These are phyloP conservation scores for Scheffersomyces stipitis DNA, from an alignment of 805 yeast genomes.

Conservation along the genomic window DNA sequence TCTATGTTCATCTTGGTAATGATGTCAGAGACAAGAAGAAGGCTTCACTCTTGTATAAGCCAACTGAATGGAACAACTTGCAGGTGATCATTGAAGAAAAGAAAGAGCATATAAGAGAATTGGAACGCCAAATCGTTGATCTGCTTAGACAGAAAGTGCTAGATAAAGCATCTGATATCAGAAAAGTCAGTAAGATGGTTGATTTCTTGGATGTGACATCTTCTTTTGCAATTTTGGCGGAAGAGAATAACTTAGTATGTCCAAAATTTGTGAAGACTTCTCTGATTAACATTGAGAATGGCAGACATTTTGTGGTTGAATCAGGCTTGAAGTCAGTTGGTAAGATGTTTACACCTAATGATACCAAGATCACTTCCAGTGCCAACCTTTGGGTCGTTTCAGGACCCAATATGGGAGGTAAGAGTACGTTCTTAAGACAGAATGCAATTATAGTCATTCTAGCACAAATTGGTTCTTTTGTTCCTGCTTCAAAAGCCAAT, in stretches of 20 bases:
- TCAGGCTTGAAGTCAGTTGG: slow-evolving; percentile 56
- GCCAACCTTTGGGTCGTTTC: slow-evolving; percentile 21
- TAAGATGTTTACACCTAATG: slow-evolving; percentile 47
- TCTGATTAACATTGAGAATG: slow-evolving; percentile 52
- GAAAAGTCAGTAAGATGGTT: slow-evolving; percentile 49
- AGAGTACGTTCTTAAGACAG: slow-evolving; percentile 50
- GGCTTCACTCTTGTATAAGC: slow-evolving; percentile 45
- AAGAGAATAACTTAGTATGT: slow-evolving; percentile 62
- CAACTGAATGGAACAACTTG: slow-evolving; percentile 49
- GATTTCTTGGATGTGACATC: slow-evolving; percentile 72
- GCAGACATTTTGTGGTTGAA: slow-evolving; percentile 88
- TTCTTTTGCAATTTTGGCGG: slow-evolving; percentile 71
- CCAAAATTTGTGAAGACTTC: slow-evolving; percentile 59
- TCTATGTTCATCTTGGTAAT: slow-evolving; percentile 14
- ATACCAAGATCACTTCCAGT: slow-evolving; percentile 24
- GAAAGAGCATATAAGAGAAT: slow-evolving; percentile 47
- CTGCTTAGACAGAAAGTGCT: slow-evolving; percentile 49
- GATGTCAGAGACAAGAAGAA: slow-evolving; percentile 38
- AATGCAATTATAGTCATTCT: slow-evolving; percentile 48
- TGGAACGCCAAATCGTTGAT: slow-evolving; percentile 56
- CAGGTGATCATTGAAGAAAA: slow-evolving; percentile 52
- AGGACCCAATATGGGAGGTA: slow-evolving; percentile 54
- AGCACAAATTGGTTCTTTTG: slow-evolving; percentile 55
- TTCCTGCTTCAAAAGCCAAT: slow-evolving; percentile 49
- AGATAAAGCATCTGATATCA: slow-evolving; percentile 41